Evolutionary conservation across 257 asterid species (phyloP).

Genomic region (Solanum piurae): DNA sequence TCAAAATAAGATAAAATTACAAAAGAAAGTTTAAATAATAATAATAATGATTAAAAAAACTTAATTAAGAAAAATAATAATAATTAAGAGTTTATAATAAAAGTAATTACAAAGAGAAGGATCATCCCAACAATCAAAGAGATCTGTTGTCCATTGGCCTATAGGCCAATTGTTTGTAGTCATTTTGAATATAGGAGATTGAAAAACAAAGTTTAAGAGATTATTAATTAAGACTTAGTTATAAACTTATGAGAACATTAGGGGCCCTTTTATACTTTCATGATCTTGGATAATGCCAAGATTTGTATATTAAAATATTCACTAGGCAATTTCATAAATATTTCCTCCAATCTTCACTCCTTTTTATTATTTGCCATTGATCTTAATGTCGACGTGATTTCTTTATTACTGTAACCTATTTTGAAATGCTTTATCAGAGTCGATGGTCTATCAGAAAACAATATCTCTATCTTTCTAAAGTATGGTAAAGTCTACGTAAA

Average conservation of each 20-base stretch:
- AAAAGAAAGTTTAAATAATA: not conserved
- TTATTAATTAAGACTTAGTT: not conserved
- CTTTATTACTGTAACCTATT: no score
- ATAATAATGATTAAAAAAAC: not conserved
- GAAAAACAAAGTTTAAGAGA: not conserved
- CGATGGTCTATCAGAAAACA: no score
- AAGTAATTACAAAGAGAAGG: slow-evolving; percentile 16
- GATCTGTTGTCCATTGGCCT: slow-evolving; percentile 25
- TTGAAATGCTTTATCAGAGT: no score
- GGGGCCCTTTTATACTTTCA: not conserved
- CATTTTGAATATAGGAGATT: not conserved
- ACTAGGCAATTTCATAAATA: not conserved
- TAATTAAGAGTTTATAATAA: not conserved
- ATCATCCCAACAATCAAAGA: slow-evolving; percentile 18
- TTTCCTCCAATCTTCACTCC: not conserved
- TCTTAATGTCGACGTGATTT: no score
- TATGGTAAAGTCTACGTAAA: no score
- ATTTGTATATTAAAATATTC: not conserved
- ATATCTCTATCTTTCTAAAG: not conserved
- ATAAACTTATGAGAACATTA: not conserved
- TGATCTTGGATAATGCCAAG: not conserved
- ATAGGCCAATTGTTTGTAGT: not conserved
- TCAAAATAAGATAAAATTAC: not conserved
- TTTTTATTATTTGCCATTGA: not conserved
- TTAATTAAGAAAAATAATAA: not conserved